Percentiles rank a stretch among this genome's conserved stretches.
Conservation (phyloP, 768 basidiomycete genomes). For the Boletus fagicola region DNA sequence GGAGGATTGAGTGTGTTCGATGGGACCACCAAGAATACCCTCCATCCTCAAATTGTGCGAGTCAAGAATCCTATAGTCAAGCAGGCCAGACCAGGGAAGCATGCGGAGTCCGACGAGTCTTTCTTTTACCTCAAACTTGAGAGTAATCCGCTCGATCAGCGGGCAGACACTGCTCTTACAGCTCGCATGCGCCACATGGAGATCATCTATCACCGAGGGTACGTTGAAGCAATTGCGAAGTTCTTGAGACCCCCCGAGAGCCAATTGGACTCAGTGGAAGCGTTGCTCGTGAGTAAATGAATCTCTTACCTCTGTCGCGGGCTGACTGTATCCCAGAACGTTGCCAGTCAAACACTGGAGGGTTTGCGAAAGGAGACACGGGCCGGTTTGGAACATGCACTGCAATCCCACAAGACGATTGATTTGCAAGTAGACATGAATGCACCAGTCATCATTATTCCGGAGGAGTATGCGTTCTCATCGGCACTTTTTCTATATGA, state of each 20-base stretch:
- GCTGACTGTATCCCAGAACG: slow-evolving; percentile 53
- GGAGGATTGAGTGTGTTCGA: slow-evolving; percentile 88
- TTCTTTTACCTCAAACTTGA: slow-evolving; percentile 95
- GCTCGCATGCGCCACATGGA: slow-evolving; percentile 94
- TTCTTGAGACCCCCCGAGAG: slow-evolving; percentile 95
- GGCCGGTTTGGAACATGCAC: slow-evolving; percentile 88
- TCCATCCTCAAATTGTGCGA: slow-evolving; percentile 89
- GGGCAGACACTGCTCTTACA: slow-evolving; percentile 87
- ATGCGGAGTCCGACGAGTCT: slow-evolving; percentile 40
- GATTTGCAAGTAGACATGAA: slow-evolving; percentile 97
- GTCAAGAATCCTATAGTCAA: slow-evolving; percentile 51
- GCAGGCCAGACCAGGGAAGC: slow-evolving; percentile 35
- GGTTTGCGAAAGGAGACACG: slow-evolving; percentile 92
- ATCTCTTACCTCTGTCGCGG: neutral
- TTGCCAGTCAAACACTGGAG: slow-evolving; percentile 90
- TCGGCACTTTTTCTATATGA: slow-evolving; percentile 15
- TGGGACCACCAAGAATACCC: slow-evolving; percentile 76
- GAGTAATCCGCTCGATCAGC: slow-evolving; percentile 84
- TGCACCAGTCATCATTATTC: slow-evolving; percentile 94
- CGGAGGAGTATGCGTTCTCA: slow-evolving; percentile 67
- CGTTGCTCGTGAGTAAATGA: slow-evolving; percentile 64
- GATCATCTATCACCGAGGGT: slow-evolving; percentile 92
- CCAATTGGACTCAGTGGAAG: slow-evolving; percentile 93
- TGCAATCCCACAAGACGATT: slow-evolving; percentile 92
- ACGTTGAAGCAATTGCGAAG: slow-evolving; percentile 85